Base-by-base conservation (phyloP, 768 basidiomycete species). In the Boletus sp. region DNA sequence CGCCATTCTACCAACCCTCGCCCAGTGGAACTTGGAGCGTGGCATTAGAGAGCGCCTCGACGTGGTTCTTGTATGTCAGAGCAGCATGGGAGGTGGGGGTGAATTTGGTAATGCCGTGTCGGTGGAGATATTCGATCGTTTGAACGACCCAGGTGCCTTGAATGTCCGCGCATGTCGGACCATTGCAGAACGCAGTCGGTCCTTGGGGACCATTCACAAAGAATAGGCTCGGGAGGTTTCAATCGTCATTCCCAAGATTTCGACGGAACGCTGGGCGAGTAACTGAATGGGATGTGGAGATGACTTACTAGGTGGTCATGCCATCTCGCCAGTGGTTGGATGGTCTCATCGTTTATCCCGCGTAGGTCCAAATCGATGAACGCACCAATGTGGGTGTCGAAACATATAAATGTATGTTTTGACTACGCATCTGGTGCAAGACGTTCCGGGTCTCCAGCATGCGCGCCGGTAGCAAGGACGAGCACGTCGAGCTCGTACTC, bases 141-240 rank as follows among this genome's bases (percentile, higher is more conserved):
- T 47, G 30, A 11, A 59, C 17, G 9, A 62, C 12, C 64, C 57
- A 65, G 6, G 39, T 7, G 0, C 54, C 48, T 28, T 57, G 52
- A 0, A 67, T 7, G 37, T 67, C 44, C n/a, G 47, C 7, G 39
- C 55, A 60, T 17, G 59, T 55, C 4, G 62, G 57, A 2, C 46
- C 61, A 7, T 55, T 60, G 33, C 50, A 59, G 24, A 50, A 40
- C 3, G 47, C 51, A 1, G 36, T 60, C 2, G 64, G 64, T 24
- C 54, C 60, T 4, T 62, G 64, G 3, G 64, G 56, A 20, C 60
- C 60, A 7, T 65, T 41, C 33, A 52, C 54, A 18, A 62, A 58
- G 41, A 29, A 65, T 1, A 65, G 54, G 39, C 56, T 63, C 28
- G 52, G 61, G 50, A 66, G 55, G 12, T 62, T 62, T 62, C 55